Base-by-base conservation (phyloP, 441 rosid genomes). In the Lepidium campestre region DNA sequence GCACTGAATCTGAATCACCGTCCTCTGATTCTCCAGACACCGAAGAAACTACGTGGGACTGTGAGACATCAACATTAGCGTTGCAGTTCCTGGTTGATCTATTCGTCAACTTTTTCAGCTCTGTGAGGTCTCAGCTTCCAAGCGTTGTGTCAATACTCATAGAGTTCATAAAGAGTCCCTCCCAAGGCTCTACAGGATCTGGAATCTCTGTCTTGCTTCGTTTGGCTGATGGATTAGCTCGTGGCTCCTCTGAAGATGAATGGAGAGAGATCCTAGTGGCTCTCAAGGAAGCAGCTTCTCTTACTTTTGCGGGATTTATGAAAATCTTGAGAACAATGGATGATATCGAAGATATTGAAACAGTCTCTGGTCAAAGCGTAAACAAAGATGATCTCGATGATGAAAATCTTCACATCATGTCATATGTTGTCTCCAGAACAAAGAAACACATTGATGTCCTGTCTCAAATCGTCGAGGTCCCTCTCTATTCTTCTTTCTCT, bases 391-490 rank as follows among this genome's bases (percentile, higher is more conserved):
- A 88, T 61, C 48, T 91, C 5, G 96, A 90, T 71, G 96, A 87
- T 67, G 96, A 90, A 71, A 80, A 69, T 68, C 85, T 92, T 68
- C 98, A 87, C 62, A 83, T 86, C 44, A 86, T 84, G 75, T 86
- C 89, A 0, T 92, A 92, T 29, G 93, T 95, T 72, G 82, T 86
- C 68, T 90, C 97, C 15, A 84, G 96, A 75, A 86, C 83, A 76
- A 92, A 90, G 85, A 83, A 85, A 81, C 96, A 92, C 76, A 86
- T 95, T 55, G 78, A 94, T 8, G 75, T 87, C 55, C 85, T 90
- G 71, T 90, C 91, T 61, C 93, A 85, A 52, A 81, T 87, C 62
- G 57, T 87, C 55, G 93, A 90, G 98, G 99, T 95, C 27, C 52
- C 73, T n/a, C 49, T 56, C 37, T 57, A n/a, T 34, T 55, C 37